Base-by-base conservation (phyloP, 495 filamentous ascomycete species). In the Xylaria bambusicola region DNA sequence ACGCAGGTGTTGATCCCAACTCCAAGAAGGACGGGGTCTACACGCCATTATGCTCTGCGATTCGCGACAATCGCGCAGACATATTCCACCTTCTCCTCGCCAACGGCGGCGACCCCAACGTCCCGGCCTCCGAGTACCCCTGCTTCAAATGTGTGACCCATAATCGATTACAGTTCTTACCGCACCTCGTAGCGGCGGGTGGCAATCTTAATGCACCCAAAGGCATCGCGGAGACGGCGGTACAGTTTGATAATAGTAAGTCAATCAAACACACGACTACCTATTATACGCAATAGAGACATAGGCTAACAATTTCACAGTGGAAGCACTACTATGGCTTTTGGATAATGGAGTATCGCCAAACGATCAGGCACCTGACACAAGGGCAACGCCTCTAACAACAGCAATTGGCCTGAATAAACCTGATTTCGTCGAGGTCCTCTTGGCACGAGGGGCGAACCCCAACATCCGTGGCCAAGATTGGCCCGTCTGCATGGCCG, bases 111-210 rank as follows among this genome's bases (percentile, higher is more conserved):
- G 76, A 83, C 63, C 80, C 83, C 5, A 86, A 84, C 56, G 56
- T 78, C 10, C 71, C 71, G 48, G 79, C 80, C 26, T 75, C 75
- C n/a, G 80, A 83, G 56, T 82, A 82, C 61, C 80, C 82, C 2
- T 71, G 75, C 15, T 83, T 77, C 72, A 83, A 84, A 58, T 84
- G 82, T 64, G 69, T 84, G 9, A 84, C 82, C 3, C 82, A 84
- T 59, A 68, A 76, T 52, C 75, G 80, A 15, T 62, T 75, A 15
- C 76, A 82, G 41, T 75, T 78, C 55, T 73, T 84, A 0, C 75
- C 77, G 0, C 69, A 71, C 9, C 69, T 85, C 6, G 68, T 85
- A 4, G 71, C 73, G 15, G 78, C 80, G 0, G 82, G 82, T 7
- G 81, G 76, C 5, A 74, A 85, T 42, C 72, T 80, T 2, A 68